phyloP scores from a whole-genome alignment of 306 rosid genomes.

The Acacia confusa region DNA sequence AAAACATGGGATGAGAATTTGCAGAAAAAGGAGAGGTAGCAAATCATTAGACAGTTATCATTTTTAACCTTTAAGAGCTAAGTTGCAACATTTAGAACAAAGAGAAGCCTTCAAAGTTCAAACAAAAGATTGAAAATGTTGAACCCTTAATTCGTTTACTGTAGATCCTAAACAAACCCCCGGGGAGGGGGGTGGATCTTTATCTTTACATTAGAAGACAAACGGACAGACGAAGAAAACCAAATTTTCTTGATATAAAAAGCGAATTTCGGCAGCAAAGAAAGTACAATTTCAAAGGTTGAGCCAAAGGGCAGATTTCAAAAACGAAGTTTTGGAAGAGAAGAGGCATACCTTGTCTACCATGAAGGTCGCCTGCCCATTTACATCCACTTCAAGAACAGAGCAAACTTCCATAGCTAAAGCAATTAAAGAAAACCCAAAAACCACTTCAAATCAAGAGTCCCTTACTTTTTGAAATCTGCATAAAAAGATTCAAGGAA shows the following conservation, averaged over 20 bases:
- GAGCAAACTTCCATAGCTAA: conserved; percentile 61
- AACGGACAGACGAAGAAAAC: neutral
- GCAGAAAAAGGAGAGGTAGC: neutral
- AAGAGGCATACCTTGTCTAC: conserved; percentile 68
- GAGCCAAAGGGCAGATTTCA: conserved; percentile 10
- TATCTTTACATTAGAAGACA: neutral
- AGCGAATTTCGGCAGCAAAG: conserved; percentile 29
- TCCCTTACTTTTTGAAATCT: conserved; percentile 25
- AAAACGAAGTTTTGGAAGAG: conserved; percentile 10
- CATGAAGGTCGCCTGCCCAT: conserved; percentile 86
- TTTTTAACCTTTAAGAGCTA: neutral
- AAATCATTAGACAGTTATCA: neutral
- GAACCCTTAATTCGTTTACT: neutral
- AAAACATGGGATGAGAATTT: neutral
- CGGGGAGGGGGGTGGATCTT: neutral
- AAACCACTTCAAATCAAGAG: conserved; percentile 38
- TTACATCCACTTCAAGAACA: conserved; percentile 91
- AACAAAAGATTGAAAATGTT: neutral
- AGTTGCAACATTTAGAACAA: neutral
- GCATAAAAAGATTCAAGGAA: conserved; percentile 33
- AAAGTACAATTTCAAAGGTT: neutral
- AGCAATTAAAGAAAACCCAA: conserved; percentile 2
- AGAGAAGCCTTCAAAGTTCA: neutral
- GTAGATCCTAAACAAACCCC: conserved; percentile 3
- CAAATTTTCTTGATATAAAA: neutral